phyloP scores from a whole-genome alignment of 805 yeast species.

The Yueomyces sinensis region DNA sequence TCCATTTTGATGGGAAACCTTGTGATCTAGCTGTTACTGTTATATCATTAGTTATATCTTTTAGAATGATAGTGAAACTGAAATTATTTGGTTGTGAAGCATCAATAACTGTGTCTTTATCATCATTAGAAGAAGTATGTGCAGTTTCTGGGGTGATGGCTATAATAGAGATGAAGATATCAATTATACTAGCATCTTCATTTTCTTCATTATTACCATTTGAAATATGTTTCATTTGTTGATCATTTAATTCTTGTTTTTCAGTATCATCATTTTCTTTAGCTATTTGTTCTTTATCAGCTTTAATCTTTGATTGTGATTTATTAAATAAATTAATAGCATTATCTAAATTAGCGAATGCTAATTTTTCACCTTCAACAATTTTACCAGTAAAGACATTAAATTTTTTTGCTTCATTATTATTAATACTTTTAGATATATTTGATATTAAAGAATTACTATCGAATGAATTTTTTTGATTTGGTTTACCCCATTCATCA shows the following conservation, averaged over 20 bases:
- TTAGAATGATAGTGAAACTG: conserved; percentile 60
- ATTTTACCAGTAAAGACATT: conserved; percentile 65
- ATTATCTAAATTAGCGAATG: conserved; percentile 74
- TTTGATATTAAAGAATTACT: background rate
- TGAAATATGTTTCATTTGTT: too few species aligned
- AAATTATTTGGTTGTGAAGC: conserved; percentile 39
- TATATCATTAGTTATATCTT: conserved; percentile 69
- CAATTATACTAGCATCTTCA: conserved; percentile 29
- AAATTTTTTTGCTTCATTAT: conserved; percentile 30
- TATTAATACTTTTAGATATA: background rate
- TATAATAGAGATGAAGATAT: conserved; percentile 57
- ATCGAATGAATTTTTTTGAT: conserved; percentile 1
- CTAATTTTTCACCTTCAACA: conserved; percentile 77
- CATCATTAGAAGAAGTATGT: conserved; percentile 2
- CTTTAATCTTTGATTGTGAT: conserved; percentile 18
- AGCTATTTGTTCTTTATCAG: conserved; percentile 5
- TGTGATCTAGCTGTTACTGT: conserved; percentile 70
- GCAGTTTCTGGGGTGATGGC: conserved; percentile 31
- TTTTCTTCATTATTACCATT: conserved; percentile 3
- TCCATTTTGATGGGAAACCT: conserved; percentile 84
- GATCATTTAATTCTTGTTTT: conserved; percentile 1
- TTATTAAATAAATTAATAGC: conserved; percentile 35
- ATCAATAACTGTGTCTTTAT: conserved; percentile 22
- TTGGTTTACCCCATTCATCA: conserved; percentile 34
- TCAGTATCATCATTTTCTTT: conserved; percentile 2